A percentile compares a stretch with the other conserved stretches of the same genome.
Conservation (phyloP, 1,284 basidiomycete species). For the Marasmius oreades region DNA sequence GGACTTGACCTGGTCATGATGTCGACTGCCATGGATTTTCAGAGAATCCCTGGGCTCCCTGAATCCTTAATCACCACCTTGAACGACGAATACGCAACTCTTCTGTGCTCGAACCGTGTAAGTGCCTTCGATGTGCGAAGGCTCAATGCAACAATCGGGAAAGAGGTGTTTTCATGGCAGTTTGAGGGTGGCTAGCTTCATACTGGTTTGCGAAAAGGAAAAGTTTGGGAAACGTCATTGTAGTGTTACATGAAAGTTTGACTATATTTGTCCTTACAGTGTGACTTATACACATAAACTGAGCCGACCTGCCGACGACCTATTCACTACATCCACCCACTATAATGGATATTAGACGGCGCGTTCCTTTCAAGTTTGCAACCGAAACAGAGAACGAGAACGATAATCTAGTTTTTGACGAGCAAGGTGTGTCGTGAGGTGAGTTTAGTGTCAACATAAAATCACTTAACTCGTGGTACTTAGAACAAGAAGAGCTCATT, state of each 20-base stretch:
- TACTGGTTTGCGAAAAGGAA: no score
- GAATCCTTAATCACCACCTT: conserved; percentile 41
- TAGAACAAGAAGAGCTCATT: background rate
- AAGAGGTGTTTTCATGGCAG: conserved; percentile 50
- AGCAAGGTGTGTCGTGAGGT: background rate
- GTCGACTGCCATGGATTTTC: conserved; percentile 27
- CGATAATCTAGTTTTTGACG: background rate
- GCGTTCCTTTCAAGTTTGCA: background rate
- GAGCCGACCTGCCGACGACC: no score
- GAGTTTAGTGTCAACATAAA: background rate
- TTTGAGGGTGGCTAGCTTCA: conserved; percentile 26
- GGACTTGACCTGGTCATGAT: conserved; percentile 3
- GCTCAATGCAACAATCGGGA: conserved; percentile 64
- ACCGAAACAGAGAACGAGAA: background rate
- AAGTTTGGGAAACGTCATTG: no score
- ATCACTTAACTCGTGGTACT: background rate
- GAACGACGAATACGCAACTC: conserved; percentile 41
- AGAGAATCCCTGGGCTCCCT: conserved; percentile 52
- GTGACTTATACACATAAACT: no score
- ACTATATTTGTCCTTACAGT: no score
- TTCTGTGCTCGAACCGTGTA: conserved; percentile 38
- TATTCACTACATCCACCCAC: no score
- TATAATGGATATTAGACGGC: background rate
- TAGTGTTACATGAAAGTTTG: no score
- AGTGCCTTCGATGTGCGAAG: conserved; percentile 49